Evolutionary conservation across 2,329 filamentous ascomycete genomes (phyloP).

Genomic region (Fusarium subglutinans): DNA sequence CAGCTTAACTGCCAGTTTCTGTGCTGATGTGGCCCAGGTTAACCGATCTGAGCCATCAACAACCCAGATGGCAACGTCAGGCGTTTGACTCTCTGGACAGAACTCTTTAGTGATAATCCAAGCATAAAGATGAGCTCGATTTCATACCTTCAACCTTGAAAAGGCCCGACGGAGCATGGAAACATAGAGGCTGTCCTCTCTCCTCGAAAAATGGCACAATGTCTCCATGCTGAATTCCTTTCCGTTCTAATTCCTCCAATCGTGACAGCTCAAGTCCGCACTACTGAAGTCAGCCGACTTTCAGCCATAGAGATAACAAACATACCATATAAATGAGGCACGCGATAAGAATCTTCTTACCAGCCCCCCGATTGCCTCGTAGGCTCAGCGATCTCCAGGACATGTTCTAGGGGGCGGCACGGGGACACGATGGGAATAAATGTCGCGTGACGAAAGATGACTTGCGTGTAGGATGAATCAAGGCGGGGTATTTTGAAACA

Average conservation of each 20-base stretch:
- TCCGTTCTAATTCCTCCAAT: not conserved
- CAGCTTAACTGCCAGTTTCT: not conserved
- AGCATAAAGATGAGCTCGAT: rapidly evolving
- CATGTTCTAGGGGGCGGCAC: not conserved
- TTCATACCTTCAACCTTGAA: not conserved
- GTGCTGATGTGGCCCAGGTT: not conserved
- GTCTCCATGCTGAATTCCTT: not conserved
- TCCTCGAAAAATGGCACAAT: not conserved
- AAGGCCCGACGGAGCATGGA: not conserved
- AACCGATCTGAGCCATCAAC: not conserved
- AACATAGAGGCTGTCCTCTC: not conserved
- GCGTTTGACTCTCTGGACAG: not conserved
- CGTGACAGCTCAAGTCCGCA: not conserved
- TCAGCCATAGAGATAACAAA: not conserved
- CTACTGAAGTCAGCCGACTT: not conserved
- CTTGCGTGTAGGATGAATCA: not conserved
- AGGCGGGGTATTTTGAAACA: not conserved
- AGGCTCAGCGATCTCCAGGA: not conserved
- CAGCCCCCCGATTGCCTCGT: not conserved
- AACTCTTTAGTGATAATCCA: not conserved
- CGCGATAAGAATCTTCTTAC: not conserved
- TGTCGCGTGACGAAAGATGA: not conserved
- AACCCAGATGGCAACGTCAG: not conserved
- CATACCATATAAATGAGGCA: not conserved
- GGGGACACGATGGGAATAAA: not conserved